Base-by-base conservation (phyloP, 768 basidiomycete genomes). In the Macrolepiota dolichaula region DNA sequence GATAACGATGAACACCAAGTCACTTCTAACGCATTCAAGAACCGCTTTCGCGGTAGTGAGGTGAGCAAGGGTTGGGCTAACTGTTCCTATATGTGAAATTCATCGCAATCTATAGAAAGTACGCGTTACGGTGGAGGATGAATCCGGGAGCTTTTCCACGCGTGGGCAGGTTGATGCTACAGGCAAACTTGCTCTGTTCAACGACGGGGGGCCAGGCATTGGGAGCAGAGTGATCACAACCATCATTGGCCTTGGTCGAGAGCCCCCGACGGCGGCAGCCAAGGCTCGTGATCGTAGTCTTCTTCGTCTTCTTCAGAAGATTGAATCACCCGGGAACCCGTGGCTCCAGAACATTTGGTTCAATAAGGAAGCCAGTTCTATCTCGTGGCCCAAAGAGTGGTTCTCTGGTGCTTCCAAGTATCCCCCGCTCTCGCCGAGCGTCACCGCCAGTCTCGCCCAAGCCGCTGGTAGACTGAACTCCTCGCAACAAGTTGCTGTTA, bases 191-290 rank as follows among this genome's bases (percentile, higher is more conserved):
- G 71, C 65, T 1, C 61, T 66, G 19, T 65, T 80, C 46, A 64
- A 62, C 53, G 63, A 72, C 11, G 46, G 35, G 42, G 59, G 59
- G 36, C 52, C 37, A 24, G 35, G 42, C 6, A 57, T 59, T 7
- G 62, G 68, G 63, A 59, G 64, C 15, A 63, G 57, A 59, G 54
- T 56, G 7, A 62, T 66, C 24, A 79, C 72, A 24, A 77, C 86
- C 9, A 75, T 63, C 42, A 56, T 59, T 37, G 61, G 62, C 27
- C 40, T 77, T 63, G 88, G 87, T 0, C 79, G 76, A 36, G 86
- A 81, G 42, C 79, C 74, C 40, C 82, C 81, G 1, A 91, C 89
- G 3, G 68, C 65, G 22, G 87, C 90, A 27, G 88, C 90, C 62
- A 70, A 71, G 3, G 74, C 79, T 50, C 79, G 77, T 25, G 77